Percentiles rank a stretch among this genome's conserved stretches.
Evolutionary conservation across 2,329 filamentous ascomycete species (phyloP).

Genomic region (Chalaropsis ovoidea): DNA sequence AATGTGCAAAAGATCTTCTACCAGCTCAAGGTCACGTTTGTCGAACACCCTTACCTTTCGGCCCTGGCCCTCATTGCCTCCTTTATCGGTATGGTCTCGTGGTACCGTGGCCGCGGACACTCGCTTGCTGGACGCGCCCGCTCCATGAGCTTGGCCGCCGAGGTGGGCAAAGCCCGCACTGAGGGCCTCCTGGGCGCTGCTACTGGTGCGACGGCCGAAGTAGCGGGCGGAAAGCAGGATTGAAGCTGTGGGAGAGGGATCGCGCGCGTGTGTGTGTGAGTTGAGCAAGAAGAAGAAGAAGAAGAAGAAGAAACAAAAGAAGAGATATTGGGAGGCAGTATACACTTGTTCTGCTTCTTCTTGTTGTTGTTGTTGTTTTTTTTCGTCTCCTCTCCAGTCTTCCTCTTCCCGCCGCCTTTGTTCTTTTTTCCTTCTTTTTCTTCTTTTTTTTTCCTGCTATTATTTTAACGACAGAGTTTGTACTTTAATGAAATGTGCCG

Average conservation of each 20-base stretch:
- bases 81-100: constrained; percentile 29
- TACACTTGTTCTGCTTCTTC: neutral
- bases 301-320: neutral
- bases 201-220: constrained; percentile 5
- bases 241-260: constrained; percentile 1
- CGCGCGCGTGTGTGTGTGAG: neutral
- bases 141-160: constrained; percentile 22
- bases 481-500: constrained; percentile 6
- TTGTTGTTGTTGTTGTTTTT: neutral
- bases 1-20: constrained; percentile 62
- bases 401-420: constrained; percentile 8
- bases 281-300: neutral
- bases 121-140: constrained; percentile 19
- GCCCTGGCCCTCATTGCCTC: constrained; percentile 41
- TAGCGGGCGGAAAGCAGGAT: constrained; percentile 23
- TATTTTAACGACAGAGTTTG: constrained; percentile 13
- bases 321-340: neutral
- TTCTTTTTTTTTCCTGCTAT: constrained; percentile 20
- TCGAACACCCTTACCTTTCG: constrained; percentile 50
- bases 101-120: constrained; percentile 44
- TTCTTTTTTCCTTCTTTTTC: constrained; percentile 22
- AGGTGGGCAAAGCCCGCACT: constrained; percentile 21
- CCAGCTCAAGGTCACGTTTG: constrained; percentile 49
- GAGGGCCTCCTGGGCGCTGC: constrained; percentile 17
- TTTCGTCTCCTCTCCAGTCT: neutral